A percentile compares a stretch with the other conserved stretches of the same genome.
These are phyloP conservation scores for Sclerotinia subarctica DNA, from an alignment of 2,329 filamentous ascomycete genomes.

Conservation along the genomic window DNA sequence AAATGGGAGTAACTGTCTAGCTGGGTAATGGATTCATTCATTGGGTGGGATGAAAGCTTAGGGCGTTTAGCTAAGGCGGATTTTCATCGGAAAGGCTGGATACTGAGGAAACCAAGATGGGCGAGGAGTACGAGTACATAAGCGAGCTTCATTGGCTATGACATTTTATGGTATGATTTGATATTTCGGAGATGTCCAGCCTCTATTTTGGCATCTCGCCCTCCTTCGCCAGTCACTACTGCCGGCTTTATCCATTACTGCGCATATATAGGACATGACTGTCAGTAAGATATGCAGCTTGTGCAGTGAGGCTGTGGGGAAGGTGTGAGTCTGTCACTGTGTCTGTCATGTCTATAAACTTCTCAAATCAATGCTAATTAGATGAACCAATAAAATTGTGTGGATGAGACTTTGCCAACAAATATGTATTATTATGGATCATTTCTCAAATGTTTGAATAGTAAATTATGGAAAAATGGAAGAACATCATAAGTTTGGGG, in stretches of 20 bases:
- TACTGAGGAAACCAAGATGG: background rate
- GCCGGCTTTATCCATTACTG: conserved; percentile 9
- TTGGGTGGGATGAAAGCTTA: conserved; percentile 6
- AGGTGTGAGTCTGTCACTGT: background rate
- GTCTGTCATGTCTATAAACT: too few relatives aligned
- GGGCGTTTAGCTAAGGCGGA: conserved; percentile 16
- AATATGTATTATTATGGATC: conserved; percentile 5
- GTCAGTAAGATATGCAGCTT: conserved; percentile 29
- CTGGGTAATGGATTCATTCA: background rate
- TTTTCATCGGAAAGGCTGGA: conserved; percentile 9
- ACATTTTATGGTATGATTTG: background rate
- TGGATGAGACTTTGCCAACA: conserved; percentile 11
- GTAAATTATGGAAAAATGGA: background rate
- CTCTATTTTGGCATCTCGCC: conserved; percentile 15
- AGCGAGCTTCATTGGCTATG: conserved; percentile 5
- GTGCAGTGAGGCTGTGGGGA: conserved; percentile 34
- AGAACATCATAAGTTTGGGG: background rate
- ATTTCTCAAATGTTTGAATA: background rate
- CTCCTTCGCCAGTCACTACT: conserved; percentile 8
- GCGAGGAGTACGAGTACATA: conserved; percentile 1
- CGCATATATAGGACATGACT: background rate
- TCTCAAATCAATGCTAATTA: background rate
- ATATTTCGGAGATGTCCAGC: conserved; percentile 1
- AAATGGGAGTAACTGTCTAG: background rate
- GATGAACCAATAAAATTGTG: conserved; percentile 1